A percentile compares a stretch with the other conserved stretches of the same genome.
Evolutionary conservation across 176 grass and related monocot species (phyloP).

Genomic region (Secale cereale): DNA sequence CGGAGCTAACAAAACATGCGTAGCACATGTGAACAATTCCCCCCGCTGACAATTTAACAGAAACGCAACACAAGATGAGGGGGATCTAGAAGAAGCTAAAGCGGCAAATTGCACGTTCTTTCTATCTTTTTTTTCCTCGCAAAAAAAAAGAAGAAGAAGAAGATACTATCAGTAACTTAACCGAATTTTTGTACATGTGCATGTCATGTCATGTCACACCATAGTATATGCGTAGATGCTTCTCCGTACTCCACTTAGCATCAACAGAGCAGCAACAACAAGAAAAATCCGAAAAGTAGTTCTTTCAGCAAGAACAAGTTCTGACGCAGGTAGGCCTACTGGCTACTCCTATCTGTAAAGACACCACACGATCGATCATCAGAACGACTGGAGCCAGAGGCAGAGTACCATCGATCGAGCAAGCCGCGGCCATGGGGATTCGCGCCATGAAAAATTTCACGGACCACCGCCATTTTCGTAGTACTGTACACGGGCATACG

Average conservation of each 20-base stretch:
- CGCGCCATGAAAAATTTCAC: background rate
- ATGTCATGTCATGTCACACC: background rate
- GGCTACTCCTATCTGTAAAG: conserved; percentile 27
- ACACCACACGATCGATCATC: background rate
- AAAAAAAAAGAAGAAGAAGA: too few relatives aligned
- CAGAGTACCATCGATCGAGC: background rate
- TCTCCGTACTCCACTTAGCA: background rate
- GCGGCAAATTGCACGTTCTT: too few relatives aligned
- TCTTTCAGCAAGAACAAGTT: background rate
- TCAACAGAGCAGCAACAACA: too few relatives aligned
- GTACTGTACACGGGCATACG: background rate
- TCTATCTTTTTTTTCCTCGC: too few relatives aligned
- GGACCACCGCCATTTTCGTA: background rate
- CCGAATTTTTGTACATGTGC: too few relatives aligned
- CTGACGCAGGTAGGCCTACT: conserved; percentile 9
- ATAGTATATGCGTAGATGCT: conserved; percentile 7
- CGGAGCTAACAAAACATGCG: too few relatives aligned
- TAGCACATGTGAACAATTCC: too few relatives aligned
- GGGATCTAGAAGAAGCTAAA: too few relatives aligned
- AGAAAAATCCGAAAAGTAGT: background rate
- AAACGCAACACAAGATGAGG: too few relatives aligned
- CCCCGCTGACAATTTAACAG: too few relatives aligned
- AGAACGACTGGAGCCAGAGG: background rate
- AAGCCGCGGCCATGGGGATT: background rate
- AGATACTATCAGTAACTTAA: too few relatives aligned